Percentiles rank a stretch among this genome's conserved stretches.
Evolutionary conservation across 2,329 filamentous ascomycete genomes (phyloP).

Genomic region (Phaeosphaeriaceae sp.): DNA sequence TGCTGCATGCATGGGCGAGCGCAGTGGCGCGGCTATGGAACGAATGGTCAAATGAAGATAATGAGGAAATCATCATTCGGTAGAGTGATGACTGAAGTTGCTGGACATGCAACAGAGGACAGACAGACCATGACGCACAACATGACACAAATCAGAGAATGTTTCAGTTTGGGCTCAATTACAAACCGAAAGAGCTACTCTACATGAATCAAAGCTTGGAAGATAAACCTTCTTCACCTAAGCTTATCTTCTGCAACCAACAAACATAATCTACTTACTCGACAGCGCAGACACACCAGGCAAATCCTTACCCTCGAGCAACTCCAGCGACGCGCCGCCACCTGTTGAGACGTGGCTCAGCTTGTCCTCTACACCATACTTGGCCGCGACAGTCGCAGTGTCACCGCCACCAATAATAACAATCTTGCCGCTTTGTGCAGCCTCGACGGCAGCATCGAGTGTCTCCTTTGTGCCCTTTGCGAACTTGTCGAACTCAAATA

Average conservation of each 20-base stretch:
- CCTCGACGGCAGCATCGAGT: constrained; percentile 85
- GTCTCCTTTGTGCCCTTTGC: constrained; percentile 90
- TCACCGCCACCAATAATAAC: constrained; percentile 99
- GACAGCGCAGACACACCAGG: constrained; percentile 93
- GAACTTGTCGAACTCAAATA: constrained; percentile 97
- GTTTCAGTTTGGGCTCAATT: constrained; percentile 1
- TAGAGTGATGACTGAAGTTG: not conserved
- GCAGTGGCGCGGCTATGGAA: not conserved
- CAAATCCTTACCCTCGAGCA: constrained; percentile 97
- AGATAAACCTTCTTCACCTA: constrained; percentile 34
- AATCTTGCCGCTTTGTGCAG: constrained; percentile 83
- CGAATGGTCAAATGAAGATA: not conserved
- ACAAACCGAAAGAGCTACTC: constrained; percentile 29
- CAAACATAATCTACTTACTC: constrained; percentile 62
- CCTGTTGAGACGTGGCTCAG: constrained; percentile 98
- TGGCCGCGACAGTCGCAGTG: constrained; percentile 95
- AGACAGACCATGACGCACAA: not conserved
- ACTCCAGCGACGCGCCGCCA: constrained; percentile 91
- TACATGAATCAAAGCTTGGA: constrained; percentile 44
- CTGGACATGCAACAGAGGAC: not conserved
- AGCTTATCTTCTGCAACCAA: constrained; percentile 14
- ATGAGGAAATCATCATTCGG: not conserved
- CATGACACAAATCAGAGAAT: not conserved
- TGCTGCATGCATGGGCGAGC: not conserved
- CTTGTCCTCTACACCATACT: constrained; percentile 96